These are phyloP conservation scores for Penicillium expansum DNA, from an alignment of 2,329 filamentous ascomycete species.

Conservation along the genomic window DNA sequence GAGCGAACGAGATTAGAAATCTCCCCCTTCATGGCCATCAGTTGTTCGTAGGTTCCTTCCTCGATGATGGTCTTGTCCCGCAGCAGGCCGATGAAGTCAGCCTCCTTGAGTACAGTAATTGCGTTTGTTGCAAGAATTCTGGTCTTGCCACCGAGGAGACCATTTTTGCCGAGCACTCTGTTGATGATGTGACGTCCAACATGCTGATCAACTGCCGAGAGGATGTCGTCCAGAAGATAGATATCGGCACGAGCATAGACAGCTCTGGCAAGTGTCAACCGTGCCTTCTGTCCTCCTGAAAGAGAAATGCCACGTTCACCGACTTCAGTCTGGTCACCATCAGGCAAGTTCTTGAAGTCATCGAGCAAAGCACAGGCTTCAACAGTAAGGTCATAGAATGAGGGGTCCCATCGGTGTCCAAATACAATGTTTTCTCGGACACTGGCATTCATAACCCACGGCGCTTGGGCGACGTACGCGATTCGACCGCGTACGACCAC, in stretches of 20 bases:
- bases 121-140: constrained; percentile 93
- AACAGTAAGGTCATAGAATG: constrained; percentile 91
- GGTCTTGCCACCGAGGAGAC: constrained; percentile 80
- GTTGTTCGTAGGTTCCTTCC: constrained; percentile 82
- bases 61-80: constrained; percentile 81
- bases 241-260: constrained; percentile 97
- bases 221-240: constrained; percentile 87
- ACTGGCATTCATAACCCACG: constrained; percentile 97
- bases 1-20: constrained; percentile 81
- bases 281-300: constrained; percentile 93
- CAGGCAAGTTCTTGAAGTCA: constrained; percentile 87
- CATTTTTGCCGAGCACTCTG: constrained; percentile 82
- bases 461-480: constrained; percentile 87
- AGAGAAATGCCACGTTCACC: constrained; percentile 95
- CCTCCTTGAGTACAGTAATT: constrained; percentile 83
- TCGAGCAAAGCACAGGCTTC: constrained; percentile 86
- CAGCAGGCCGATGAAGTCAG: constrained; percentile 82
- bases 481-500: constrained; percentile 78
- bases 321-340: constrained; percentile 94
- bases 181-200: constrained; percentile 94
- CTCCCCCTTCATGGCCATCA: constrained; percentile 90
- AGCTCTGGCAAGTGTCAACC: constrained; percentile 84
- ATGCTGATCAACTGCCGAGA: constrained; percentile 97
- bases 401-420: constrained; percentile 86
- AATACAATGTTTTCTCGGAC: constrained; percentile 98